phyloP scores from a whole-genome alignment of 116 monocot species.

The Zostera marina region DNA sequence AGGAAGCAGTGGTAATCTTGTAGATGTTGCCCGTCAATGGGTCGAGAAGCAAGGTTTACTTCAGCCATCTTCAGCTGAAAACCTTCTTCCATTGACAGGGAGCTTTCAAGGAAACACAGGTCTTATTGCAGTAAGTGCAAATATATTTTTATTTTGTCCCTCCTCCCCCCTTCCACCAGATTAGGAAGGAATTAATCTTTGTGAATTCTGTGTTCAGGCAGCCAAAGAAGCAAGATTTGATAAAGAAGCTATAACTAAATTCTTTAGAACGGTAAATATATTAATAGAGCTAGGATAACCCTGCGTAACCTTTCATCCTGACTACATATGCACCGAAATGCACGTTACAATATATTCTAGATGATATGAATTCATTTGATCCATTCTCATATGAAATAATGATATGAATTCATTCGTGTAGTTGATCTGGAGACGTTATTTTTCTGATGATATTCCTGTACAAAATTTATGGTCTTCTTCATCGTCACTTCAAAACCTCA shows the following conservation, averaged over 20 bases:
- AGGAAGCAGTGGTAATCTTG: constrained; percentile 97
- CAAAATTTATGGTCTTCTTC: constrained; percentile 46
- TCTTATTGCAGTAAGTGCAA: constrained; percentile 45
- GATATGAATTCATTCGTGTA: constrained; percentile 8
- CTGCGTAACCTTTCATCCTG: no score
- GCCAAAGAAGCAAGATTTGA: constrained; percentile 87
- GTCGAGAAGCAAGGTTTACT: constrained; percentile 96
- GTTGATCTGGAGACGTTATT: constrained; percentile 81
- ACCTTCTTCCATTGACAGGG: constrained; percentile 81
- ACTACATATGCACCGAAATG: no score
- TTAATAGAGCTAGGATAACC: no score
- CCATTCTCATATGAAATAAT: background rate
- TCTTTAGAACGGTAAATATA: constrained; percentile 64
- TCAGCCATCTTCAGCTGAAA: constrained; percentile 27
- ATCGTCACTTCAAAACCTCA: constrained; percentile 18
- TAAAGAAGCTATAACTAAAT: constrained; percentile 84
- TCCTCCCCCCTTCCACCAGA: background rate
- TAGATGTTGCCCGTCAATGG: constrained; percentile 96
- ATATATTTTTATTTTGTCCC: no score
- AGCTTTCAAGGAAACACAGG: constrained; percentile 62
- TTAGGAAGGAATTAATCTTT: background rate
- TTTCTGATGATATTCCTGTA: constrained; percentile 20
- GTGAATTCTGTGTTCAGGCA: constrained; percentile 30
- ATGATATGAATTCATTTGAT: background rate
- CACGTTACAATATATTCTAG: no score